These are phyloP conservation scores for Neonectria coccinea DNA, from an alignment of 2,329 filamentous ascomycete species.

Conservation along the genomic window DNA sequence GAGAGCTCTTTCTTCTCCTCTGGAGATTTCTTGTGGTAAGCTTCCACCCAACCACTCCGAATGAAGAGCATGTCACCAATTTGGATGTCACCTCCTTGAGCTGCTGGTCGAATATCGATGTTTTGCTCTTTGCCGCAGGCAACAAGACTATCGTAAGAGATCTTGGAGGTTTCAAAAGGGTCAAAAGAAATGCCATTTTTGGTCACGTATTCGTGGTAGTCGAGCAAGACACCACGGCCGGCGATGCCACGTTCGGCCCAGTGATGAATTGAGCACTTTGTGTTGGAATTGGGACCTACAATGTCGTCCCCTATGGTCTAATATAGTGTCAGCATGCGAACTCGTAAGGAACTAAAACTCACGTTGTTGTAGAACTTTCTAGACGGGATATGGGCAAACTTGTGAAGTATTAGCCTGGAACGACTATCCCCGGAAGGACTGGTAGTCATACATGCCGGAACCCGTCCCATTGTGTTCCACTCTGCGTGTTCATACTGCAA, in stretches of 20 bases:
- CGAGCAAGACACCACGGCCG: constrained; percentile 63
- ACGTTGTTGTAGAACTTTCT: constrained; percentile 4
- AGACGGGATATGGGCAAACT: constrained; percentile 6
- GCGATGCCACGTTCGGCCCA: constrained; percentile 53
- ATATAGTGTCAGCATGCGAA: background rate
- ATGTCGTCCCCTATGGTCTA: background rate
- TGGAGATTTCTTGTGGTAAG: constrained; percentile 48
- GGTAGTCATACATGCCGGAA: background rate
- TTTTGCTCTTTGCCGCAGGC: constrained; percentile 57
- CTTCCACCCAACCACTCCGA: constrained; percentile 63
- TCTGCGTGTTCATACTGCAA: constrained; percentile 10
- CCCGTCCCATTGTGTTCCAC: constrained; percentile 11
- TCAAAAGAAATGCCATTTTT: constrained; percentile 51
- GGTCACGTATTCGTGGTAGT: constrained; percentile 62
- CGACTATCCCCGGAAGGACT: no score
- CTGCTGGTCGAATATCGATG: constrained; percentile 55
- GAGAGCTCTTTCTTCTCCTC: constrained; percentile 35
- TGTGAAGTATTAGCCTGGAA: background rate
- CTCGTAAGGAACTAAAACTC: background rate
- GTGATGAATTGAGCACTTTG: constrained; percentile 6
- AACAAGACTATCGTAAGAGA: constrained; percentile 57
- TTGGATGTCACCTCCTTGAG: constrained; percentile 3
- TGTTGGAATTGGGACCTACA: background rate
- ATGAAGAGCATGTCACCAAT: constrained; percentile 67
- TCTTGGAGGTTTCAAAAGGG: constrained; percentile 55